A percentile compares a stretch with the other conserved stretches of the same genome.
These are phyloP conservation scores for Neurospora discreta DNA, from an alignment of 495 filamentous ascomycete species.

Conservation along the genomic window DNA sequence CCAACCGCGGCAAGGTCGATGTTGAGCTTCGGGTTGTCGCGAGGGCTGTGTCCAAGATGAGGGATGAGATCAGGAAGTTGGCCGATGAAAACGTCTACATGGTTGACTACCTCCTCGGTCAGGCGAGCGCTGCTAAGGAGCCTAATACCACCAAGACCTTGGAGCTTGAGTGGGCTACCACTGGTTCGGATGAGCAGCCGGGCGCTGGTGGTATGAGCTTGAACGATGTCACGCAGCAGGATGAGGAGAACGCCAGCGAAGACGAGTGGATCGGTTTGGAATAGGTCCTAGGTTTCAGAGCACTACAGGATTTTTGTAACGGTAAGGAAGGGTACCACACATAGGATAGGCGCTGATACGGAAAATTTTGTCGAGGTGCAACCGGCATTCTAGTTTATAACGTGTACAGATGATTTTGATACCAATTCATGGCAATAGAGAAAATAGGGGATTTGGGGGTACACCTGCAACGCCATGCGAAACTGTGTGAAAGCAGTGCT, in stretches of 20 bases:
- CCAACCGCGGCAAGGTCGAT: constrained; percentile 62
- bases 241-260: constrained; percentile 25
- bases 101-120: constrained; percentile 63
- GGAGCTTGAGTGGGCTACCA: constrained; percentile 10
- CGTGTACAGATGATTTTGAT: constrained; percentile 8
- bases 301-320: background rate
- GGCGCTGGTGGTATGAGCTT: constrained; percentile 9
- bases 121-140: constrained; percentile 19
- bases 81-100: constrained; percentile 80
- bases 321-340: background rate
- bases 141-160: background rate
- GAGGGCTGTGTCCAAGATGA: constrained; percentile 64
- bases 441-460: background rate
- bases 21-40: constrained; percentile 71
- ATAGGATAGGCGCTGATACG: background rate
- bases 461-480: background rate
- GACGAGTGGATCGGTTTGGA: constrained; percentile 46
- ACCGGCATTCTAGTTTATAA: background rate
- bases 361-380: background rate
- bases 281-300: constrained; percentile 18
- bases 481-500: background rate
- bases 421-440: constrained; percentile 9
- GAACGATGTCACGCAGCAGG: constrained; percentile 22
- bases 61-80: constrained; percentile 58
- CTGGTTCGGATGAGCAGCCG: constrained; percentile 6